These are phyloP conservation scores for Talaromyces marneffei DNA, from an alignment of 2,329 filamentous ascomycete genomes.

Conservation along the genomic window DNA sequence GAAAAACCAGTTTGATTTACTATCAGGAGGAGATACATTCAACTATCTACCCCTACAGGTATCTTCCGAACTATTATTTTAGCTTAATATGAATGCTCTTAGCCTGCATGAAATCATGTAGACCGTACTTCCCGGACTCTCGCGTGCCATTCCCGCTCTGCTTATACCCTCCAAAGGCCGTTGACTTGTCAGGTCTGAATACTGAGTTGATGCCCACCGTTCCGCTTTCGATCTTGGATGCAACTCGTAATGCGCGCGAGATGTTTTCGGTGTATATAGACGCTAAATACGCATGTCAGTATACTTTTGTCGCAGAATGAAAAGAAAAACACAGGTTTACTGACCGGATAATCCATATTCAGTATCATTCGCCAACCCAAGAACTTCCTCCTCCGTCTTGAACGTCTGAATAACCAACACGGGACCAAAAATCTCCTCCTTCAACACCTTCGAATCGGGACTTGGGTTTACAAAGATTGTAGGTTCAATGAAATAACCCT, in stretches of 20 bases:
- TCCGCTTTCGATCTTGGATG: slow-evolving; percentile 19
- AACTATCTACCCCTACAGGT: too few species aligned
- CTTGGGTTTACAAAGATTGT: slow-evolving; percentile 12
- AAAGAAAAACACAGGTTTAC: background rate
- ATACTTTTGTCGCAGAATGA: background rate
- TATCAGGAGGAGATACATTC: too few species aligned
- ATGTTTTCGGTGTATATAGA: slow-evolving; percentile 19
- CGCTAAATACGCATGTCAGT: background rate
- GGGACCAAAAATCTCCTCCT: slow-evolving; percentile 18
- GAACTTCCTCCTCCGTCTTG: slow-evolving; percentile 16
- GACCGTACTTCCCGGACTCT: slow-evolving; percentile 64
- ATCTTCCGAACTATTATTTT: background rate
- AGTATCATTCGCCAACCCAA: slow-evolving; percentile 18
- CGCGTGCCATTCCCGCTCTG: slow-evolving; percentile 66
- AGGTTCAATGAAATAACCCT: slow-evolving; percentile 16
- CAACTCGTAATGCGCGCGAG: slow-evolving; percentile 14
- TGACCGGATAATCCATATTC: slow-evolving; percentile 16
- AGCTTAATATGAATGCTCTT: slow-evolving; percentile 50
- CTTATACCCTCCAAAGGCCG: slow-evolving; percentile 70
- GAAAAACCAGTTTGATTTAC: too few species aligned
- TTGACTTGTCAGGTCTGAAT: slow-evolving; percentile 9
- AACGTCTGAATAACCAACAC: slow-evolving; percentile 15
- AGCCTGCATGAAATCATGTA: slow-evolving; percentile 62
- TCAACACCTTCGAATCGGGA: background rate
- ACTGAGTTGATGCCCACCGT: slow-evolving; percentile 21